Evolutionary conservation across 2,329 filamentous ascomycete species (phyloP), one percentile per base, ranked within the genome.

Genomic region (Sclerotinia spermophila): DNA sequence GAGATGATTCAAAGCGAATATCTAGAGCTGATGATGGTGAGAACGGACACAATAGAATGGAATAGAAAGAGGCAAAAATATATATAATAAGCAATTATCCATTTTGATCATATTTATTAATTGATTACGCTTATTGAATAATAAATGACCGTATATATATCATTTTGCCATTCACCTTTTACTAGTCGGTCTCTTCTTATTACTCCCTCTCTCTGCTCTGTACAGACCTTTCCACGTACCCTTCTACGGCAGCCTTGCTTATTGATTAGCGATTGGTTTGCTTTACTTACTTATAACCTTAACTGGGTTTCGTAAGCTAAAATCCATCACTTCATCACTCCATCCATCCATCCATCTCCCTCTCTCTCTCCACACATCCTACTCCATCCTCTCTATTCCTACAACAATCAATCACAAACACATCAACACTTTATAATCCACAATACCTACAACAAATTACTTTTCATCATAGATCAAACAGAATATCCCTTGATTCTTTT

Each of bases 161-260:
- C 30, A 56, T 21, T 11, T 27, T 11, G 3, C 5, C 53, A 56
- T 56, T 56, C 55, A 56, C 53, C 30, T 17, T 19, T 35, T 10
- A 5, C 53, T 11, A 19, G 2, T 21, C 7, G 8, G n/a, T n/a
- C 35, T 42, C 17, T 44, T 6, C 10, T 27, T n/a, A 58, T 24
- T 13, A 24, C 6, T 27, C n/a, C n/a, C n/a, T n/a, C n/a, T n/a
- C n/a, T n/a, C n/a, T n/a, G n/a, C n/a, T n/a, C n/a, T n/a, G n/a
- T 13, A n/a, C 13, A 30, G n/a, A 15, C 42, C 19, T n/a, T 62
- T 62, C 60, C 60, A 62, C 60, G 60, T 62, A 62, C 58, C 56
- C 56, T 45, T 24, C 42, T 48, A 48, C 60, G 19, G 30, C 33
- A 62, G 60, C 60, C 60, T 62, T 62, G 38, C 60, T 62, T 48